Conservation (phyloP, 2,329 filamentous ascomycete species). For the Fusarium irregulare region DNA sequence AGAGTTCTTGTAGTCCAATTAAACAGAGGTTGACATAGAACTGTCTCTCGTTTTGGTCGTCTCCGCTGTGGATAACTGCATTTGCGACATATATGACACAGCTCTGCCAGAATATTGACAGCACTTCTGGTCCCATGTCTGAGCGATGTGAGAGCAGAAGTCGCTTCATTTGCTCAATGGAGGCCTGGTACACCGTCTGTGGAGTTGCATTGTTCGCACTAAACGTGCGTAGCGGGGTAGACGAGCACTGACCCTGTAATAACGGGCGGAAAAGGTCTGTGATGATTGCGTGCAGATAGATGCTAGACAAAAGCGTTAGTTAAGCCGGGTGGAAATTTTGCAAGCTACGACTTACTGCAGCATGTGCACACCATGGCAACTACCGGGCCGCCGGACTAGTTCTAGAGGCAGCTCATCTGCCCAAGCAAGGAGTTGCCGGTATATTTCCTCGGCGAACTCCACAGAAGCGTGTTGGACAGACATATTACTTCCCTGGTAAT, state of each 20-base stretch:
- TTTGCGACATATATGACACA: neutral
- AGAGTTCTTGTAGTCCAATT: neutral
- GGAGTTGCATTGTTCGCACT: neutral
- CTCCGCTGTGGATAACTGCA: neutral
- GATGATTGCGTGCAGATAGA: neutral
- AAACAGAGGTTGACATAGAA: neutral
- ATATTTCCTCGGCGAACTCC: neutral
- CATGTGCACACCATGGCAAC: neutral
- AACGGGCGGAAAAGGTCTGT: neutral
- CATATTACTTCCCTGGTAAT: accelerated
- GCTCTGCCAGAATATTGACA: neutral
- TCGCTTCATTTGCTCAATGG: neutral
- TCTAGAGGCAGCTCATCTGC: neutral
- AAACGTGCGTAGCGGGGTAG: neutral
- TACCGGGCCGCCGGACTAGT: neutral
- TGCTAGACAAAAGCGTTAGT: neutral
- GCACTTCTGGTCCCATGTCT: neutral
- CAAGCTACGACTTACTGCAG: neutral
- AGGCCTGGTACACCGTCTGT: neutral
- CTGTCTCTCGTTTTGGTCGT: neutral
- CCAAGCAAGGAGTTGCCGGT: neutral
- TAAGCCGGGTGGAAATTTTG: accelerated
- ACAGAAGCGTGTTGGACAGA: no score
- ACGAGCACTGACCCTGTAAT: accelerated
- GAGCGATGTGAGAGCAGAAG: neutral